Base-by-base conservation (phyloP, 2,329 filamentous ascomycete genomes). In the Neopestalotiopsis sp. region DNA sequence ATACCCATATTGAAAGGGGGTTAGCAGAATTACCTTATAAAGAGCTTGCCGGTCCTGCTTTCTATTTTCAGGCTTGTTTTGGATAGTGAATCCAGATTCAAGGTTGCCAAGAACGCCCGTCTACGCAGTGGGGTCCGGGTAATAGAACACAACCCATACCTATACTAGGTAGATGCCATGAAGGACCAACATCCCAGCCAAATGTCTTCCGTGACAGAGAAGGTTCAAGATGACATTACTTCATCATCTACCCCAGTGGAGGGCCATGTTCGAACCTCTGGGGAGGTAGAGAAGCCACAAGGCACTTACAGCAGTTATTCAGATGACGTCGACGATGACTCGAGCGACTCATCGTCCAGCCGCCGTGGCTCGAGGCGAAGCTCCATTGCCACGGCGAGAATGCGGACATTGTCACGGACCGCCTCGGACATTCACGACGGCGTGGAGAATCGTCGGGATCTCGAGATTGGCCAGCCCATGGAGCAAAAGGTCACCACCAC, bases 361-460 rank as follows among this genome's bases (percentile, higher is more conserved):
- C 65, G 9, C 38, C 59, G 6, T n/a, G 12, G 38, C 45, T 45
- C 59, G 14, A 61, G 38, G 34, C 24, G 49, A 13, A 14, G 30
- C 32, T 66, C 68, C 14, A 42, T 40, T 38, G 32, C 58, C 14
- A 30, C 70, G 30, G 32, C 59, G 34, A 62, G 59, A 38, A 73
- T 71, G 12, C 67, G 66, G 14, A 32, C 70, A 20, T 69, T 81
- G 4, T 79, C 80, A 4, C 75, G 77, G 63, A 79, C 77, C 34
- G 74, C 82, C 6, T 81, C 81, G 1, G 81, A 83, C 65, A 76
- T 82, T 7, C 76, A 79, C 34, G 81, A 83, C 71, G 82, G 80
- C 40, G 80, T 83, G 68, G 74, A 75, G 62, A 81, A 77, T 57
- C 76, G 77, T 53, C 74, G 79, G 5, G 82, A 81, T 53, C 71